Conservation (phyloP, 1,139 yeast genomes). For the Pichia sp. region DNA sequence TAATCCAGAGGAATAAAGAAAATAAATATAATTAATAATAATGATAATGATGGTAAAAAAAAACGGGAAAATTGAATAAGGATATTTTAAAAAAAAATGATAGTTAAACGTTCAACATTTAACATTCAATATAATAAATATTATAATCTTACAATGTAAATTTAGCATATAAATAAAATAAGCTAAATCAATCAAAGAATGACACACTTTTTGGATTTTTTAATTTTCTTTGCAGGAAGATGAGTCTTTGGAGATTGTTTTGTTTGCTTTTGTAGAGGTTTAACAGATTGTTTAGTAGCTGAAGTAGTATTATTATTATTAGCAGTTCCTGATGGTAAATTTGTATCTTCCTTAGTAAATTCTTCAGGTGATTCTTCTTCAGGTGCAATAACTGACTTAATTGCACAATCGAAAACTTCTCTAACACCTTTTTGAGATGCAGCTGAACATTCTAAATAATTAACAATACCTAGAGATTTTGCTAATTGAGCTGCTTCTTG, state of each 20-base stretch:
- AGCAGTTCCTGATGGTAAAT: too few species aligned
- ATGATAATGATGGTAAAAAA: too few species aligned
- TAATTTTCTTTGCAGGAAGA: conserved; percentile 29
- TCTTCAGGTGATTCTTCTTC: conserved; percentile 33
- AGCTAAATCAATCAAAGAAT: conserved; percentile 34
- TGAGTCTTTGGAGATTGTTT: conserved; percentile 12
- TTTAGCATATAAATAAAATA: background rate
- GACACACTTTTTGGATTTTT: conserved; percentile 42
- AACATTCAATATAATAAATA: background rate
- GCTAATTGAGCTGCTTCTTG: conserved; percentile 67
- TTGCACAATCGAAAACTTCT: conserved; percentile 77
- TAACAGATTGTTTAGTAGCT: conserved; percentile 2
- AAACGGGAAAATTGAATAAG: too few species aligned
- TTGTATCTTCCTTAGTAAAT: conserved; percentile 7
- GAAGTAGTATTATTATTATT: conserved; percentile 1
- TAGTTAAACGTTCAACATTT: too few species aligned
- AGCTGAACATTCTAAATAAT: conserved; percentile 88
- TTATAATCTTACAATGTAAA: background rate
- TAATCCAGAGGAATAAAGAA: background rate
- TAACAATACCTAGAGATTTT: conserved; percentile 64
- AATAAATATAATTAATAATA: background rate
- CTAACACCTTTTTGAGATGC: conserved; percentile 83
- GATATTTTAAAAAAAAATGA: too few species aligned
- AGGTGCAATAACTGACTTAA: conserved; percentile 61
- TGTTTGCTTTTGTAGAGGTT: conserved; percentile 4